These are phyloP conservation scores for Pythium periplocum DNA, from an alignment of 352 stramenopile genomes.

Conservation along the genomic window DNA sequence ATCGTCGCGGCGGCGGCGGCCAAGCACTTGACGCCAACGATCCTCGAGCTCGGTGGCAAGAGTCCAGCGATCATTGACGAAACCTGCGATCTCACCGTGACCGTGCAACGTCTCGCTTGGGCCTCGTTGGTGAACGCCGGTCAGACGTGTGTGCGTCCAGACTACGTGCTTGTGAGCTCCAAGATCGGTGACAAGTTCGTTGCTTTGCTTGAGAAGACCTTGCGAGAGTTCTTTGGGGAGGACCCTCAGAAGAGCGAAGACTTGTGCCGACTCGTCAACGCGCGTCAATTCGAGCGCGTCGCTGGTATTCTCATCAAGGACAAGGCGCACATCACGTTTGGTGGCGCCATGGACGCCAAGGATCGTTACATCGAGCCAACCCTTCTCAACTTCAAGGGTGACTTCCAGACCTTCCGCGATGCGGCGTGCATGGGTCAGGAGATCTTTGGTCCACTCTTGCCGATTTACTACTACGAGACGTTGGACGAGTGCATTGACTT, in stretches of 20 bases:
- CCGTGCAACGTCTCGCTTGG: constrained; percentile 78
- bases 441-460: constrained; percentile 92
- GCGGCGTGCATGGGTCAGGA: constrained; percentile 88
- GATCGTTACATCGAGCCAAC: constrained; percentile 85
- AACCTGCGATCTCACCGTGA: constrained; percentile 42
- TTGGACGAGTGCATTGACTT: constrained; percentile 15
- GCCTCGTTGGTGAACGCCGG: constrained; percentile 87
- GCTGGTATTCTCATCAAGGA: constrained; percentile 51
- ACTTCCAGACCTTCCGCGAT: constrained; percentile 35
- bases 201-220: constrained; percentile 25
- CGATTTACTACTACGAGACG: constrained; percentile 46
- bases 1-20: constrained; percentile 88
- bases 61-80: constrained; percentile 81
- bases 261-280: constrained; percentile 67
- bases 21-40: constrained; percentile 90
- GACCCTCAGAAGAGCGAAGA: constrained; percentile 38
- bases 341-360: constrained; percentile 49
- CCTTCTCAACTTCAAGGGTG: constrained; percentile 83
- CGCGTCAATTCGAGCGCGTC: constrained; percentile 47
- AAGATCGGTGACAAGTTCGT: constrained; percentile 59
- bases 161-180: constrained; percentile 89
- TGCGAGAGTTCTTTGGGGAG: constrained; percentile 49
- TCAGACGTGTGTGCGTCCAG: constrained; percentile 93
- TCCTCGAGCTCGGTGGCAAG: constrained; percentile 95
- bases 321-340: constrained; percentile 46